Base-by-base conservation (phyloP, 2,329 filamentous ascomycete genomes). In the Cladosporium oxysporum region DNA sequence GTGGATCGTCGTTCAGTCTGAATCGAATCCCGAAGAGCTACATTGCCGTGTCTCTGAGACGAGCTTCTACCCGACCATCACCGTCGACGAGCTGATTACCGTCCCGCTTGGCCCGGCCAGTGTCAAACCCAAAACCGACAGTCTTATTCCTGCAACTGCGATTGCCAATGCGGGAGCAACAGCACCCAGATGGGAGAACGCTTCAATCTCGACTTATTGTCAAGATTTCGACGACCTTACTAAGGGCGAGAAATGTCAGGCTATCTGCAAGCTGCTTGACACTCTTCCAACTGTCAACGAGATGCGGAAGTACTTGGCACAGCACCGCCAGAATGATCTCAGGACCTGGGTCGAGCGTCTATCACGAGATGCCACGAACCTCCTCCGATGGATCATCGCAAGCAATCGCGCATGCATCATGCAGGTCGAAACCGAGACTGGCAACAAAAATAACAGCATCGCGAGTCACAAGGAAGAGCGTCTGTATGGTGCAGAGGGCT, bases 321-420 rank as follows among this genome's bases (percentile, higher is more conserved):
- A 71, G 57, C 70, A 76, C 5, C 75, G 76, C 14, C 76, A 77
- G 28, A 71, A 71, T 79, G 80, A 73, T 74, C 72, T 84, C n/a
- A 76, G 74, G 65, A 70, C 75, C 14, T 91, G 88, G 88, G 76
- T 79, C 69, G 81, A 85, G 26, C 79, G 83, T 21, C 83, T 97
- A 11, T 85, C 89, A 0, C 85, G 87, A 2, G 85, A 90, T 7
- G 86, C 89, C 0, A 78, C 91, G 3, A 85, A 87, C 23, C 77
- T 96, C 0, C 79, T 97, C 23, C 85, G 91, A 61, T 97, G 93
- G 93, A 91, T 97, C 67, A 87, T 97, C 66, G 91, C 93, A 0
- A 96, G 93, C 0, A 97, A 97, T 72, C 84, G 92, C 55, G 94
- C 93, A 0, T 93, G 90, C 71, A 95, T 97, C 67, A 83, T 94